Evolutionary conservation across 768 basidiomycete genomes (phyloP).

Genomic region (Macrolepiota albuminosa): DNA sequence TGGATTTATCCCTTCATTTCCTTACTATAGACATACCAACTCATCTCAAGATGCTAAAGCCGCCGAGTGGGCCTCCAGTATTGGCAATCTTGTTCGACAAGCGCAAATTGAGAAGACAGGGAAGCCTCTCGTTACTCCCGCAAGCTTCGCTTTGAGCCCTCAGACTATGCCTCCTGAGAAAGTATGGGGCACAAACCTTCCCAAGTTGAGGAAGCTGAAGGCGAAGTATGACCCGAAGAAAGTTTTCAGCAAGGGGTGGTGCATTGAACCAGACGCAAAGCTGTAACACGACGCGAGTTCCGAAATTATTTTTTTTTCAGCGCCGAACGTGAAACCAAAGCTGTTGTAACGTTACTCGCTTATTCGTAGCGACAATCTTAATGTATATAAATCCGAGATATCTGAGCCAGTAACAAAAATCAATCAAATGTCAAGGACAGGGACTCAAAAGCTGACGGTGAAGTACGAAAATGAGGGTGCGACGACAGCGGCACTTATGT

Average conservation of each 20-base stretch:
- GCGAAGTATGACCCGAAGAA: slow-evolving; percentile 27
- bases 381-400: no score
- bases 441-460: no score
- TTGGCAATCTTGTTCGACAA: neutral
- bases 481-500: no score
- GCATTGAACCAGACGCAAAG: neutral
- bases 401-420: no score
- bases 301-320: no score
- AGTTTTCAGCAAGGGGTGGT: slow-evolving; percentile 13
- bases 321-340: no score
- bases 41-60: neutral
- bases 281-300: neutral
- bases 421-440: no score
- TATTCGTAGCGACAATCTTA: no score
- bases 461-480: no score
- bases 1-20: neutral
- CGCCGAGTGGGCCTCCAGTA: neutral
- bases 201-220: slow-evolving; percentile 21
- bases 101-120: slow-evolving; percentile 7
- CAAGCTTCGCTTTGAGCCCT: slow-evolving; percentile 1
- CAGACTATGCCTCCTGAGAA: slow-evolving; percentile 18
- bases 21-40: neutral
- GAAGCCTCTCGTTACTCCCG: slow-evolving; percentile 1
- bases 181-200: slow-evolving; percentile 23
- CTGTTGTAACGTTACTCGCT: no score